A percentile compares a stretch with the other conserved stretches of the same genome.
phyloP scores from a whole-genome alignment of 75 land plant species.

The Sequoiadendron giganteum region DNA sequence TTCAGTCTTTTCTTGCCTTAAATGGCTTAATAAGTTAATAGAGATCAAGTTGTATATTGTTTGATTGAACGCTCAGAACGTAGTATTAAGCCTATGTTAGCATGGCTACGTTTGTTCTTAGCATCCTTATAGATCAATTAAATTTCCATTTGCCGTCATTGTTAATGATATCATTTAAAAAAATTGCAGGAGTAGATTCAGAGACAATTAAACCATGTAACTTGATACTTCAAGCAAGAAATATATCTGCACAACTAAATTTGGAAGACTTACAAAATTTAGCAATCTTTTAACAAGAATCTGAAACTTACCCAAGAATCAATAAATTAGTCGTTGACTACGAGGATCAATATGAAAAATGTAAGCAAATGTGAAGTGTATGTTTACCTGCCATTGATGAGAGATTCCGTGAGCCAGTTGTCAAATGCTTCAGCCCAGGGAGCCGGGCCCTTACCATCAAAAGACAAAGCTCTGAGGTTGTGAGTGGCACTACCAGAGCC shows the following conservation, averaged over 20 bases:
- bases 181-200: background rate
- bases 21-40: background rate
- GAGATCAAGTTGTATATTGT: background rate
- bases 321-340: too few relatives aligned
- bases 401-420: conserved; percentile 68
- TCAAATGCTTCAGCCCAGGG: conserved; percentile 74
- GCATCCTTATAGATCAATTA: background rate
- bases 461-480: conserved; percentile 40
- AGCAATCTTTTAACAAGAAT: background rate
- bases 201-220: background rate
- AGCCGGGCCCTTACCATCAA: conserved; percentile 9
- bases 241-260: conserved; percentile 1
- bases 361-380: background rate
- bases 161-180: background rate
- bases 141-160: background rate
- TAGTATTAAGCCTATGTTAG: too few relatives aligned
- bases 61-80: background rate
- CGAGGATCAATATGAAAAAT: background rate
- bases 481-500: conserved; percentile 85
- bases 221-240: background rate
- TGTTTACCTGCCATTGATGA: conserved; percentile 56
- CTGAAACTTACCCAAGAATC: background rate
- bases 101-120: background rate
- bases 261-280: background rate
- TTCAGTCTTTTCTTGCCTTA: background rate